Evolutionary conservation across 805 yeast genomes (phyloP).

Genomic region (Pichia exigua): DNA sequence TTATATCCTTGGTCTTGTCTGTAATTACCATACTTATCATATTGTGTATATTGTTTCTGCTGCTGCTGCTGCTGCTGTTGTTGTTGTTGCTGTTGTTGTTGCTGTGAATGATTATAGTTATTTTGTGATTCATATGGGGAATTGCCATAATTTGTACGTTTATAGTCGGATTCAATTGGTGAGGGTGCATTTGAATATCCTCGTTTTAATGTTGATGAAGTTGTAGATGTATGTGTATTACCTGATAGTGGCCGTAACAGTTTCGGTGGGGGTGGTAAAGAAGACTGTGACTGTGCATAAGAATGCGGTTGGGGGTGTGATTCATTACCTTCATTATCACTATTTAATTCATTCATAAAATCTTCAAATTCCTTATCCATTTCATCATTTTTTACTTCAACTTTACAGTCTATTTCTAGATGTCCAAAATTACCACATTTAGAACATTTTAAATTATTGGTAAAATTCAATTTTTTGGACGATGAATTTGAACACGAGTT

Average conservation of each 20-base stretch:
- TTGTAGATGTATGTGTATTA: too few species aligned
- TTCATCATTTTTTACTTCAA: conserved; percentile 19
- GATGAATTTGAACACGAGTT: conserved; percentile 50
- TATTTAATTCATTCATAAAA: conserved; percentile 43
- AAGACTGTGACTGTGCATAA: background rate
- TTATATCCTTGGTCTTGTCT: background rate
- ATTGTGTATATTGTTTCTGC: background rate
- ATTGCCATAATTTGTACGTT: background rate
- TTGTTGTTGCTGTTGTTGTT: background rate
- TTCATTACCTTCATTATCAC: conserved; percentile 12
- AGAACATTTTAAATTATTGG: conserved; percentile 57
- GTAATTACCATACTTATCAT: background rate
- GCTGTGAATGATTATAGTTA: background rate
- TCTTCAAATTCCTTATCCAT: conserved; percentile 44
- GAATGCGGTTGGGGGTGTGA: background rate
- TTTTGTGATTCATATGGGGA: background rate
- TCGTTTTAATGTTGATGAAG: background rate
- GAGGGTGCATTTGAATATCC: background rate
- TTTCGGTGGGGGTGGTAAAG: background rate
- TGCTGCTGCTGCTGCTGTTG: background rate
- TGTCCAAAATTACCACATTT: conserved; percentile 82
- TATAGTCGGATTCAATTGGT: background rate
- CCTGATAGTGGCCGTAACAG: background rate
- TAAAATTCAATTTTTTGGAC: conserved; percentile 32
- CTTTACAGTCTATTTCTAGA: conserved; percentile 77